phyloP scores from a whole-genome alignment of 2,329 filamentous ascomycete species.

The Zasmidium cellare region DNA sequence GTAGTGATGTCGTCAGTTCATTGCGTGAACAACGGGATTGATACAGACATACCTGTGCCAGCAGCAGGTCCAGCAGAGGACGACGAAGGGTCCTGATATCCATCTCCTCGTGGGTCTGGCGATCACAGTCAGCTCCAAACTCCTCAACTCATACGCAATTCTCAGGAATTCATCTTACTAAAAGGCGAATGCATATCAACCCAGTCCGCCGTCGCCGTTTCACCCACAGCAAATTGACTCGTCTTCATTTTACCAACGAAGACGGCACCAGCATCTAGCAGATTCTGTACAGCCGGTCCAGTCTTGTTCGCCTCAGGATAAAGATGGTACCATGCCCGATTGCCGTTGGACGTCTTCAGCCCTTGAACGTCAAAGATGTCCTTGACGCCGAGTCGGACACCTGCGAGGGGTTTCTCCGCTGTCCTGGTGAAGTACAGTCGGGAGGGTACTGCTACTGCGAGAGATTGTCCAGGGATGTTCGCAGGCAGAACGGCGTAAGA shows the following conservation, averaged over 20 bases:
- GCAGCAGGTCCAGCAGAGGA: constrained; percentile 50
- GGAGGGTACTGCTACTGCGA: constrained; percentile 55
- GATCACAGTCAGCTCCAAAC: neutral
- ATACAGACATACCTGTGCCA: constrained; percentile 38
- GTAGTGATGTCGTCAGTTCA: too few relatives aligned
- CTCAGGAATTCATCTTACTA: constrained; percentile 34
- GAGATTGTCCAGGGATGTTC: constrained; percentile 40
- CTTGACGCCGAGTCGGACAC: constrained; percentile 62
- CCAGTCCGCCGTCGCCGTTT: constrained; percentile 52
- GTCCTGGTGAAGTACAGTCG: constrained; percentile 57
- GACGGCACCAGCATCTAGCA: constrained; percentile 60
- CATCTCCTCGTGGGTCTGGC: constrained; percentile 19
- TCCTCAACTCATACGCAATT: neutral
- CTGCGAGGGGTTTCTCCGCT: constrained; percentile 54
- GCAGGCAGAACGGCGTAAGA: constrained; percentile 43
- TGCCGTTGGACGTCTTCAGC: constrained; percentile 56
- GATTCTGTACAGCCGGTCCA: constrained; percentile 43
- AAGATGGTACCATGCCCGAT: constrained; percentile 57
- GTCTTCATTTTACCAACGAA: constrained; percentile 45
- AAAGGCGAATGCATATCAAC: constrained; percentile 43
- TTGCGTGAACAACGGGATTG: too few relatives aligned
- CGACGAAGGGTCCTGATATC: constrained; percentile 39
- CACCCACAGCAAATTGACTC: constrained; percentile 45
- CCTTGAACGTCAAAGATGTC: constrained; percentile 61
- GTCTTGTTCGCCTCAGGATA: constrained; percentile 48